Evolutionary conservation across 352 stramenopile species (phyloP).

Genomic region (Globisporangium irregulare): DNA sequence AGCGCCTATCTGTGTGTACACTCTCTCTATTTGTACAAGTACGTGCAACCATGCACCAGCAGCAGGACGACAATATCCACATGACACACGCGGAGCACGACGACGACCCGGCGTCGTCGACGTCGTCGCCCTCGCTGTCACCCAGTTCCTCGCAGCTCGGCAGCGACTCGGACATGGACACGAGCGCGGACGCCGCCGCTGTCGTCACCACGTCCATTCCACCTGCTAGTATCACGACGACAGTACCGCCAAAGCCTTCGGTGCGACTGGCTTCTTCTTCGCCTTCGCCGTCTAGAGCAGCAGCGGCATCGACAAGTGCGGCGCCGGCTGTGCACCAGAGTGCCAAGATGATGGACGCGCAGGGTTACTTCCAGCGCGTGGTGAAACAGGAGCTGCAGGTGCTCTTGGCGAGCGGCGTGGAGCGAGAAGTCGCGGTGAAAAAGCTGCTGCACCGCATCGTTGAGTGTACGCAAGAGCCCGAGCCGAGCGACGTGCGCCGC

Average conservation of each 20-base stretch:
- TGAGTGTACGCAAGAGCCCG: slow-evolving; percentile 53
- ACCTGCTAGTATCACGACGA: neutral
- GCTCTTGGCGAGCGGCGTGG: slow-evolving; percentile 46
- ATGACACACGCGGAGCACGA: slow-evolving; percentile 16
- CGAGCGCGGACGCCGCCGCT: neutral
- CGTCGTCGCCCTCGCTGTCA: slow-evolving; percentile 4
- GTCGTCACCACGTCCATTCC: neutral
- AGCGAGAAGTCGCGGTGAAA: slow-evolving; percentile 72
- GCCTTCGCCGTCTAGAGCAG: neutral
- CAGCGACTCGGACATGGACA: slow-evolving; percentile 19
- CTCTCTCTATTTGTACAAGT: neutral
- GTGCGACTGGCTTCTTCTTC: neutral
- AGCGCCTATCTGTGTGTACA: neutral
- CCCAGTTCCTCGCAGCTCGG: neutral
- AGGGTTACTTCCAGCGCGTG: slow-evolving; percentile 65
- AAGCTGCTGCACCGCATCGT: slow-evolving; percentile 76
- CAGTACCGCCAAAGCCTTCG: neutral
- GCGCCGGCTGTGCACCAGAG: slow-evolving; percentile 26
- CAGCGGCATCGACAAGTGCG: neutral
- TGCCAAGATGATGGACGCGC: slow-evolving; percentile 64
- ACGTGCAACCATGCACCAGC: neutral
- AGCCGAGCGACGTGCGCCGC: slow-evolving; percentile 55
- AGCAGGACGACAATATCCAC: slow-evolving; percentile 14
- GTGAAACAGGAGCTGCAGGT: slow-evolving; percentile 81
- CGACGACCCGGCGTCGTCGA: slow-evolving; percentile 5